Percentiles rank a stretch among this genome's conserved stretches.
These are phyloP conservation scores for Ballota nigra DNA, from an alignment of 257 asterid species.

Conservation along the genomic window DNA sequence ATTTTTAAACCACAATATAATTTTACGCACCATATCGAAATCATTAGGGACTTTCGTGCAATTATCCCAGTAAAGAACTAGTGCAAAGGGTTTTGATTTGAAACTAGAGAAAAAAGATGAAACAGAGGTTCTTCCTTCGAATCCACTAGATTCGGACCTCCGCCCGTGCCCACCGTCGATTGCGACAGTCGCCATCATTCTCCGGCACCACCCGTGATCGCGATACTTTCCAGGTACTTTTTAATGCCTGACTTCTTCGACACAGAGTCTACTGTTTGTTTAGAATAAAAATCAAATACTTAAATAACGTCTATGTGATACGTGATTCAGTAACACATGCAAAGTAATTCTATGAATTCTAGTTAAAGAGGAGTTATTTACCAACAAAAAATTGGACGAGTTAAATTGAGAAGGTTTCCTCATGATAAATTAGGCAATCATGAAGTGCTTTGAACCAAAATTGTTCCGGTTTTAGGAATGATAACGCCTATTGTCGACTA, in stretches of 20 bases:
- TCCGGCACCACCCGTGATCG: not conserved
- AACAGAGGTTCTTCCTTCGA: too few relatives aligned
- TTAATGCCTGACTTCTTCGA: not conserved
- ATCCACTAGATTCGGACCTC: too few relatives aligned
- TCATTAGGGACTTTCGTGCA: too few relatives aligned
- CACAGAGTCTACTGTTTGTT: not conserved
- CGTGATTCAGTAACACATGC: not conserved
- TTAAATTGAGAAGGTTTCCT: not conserved
- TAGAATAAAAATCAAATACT: not conserved
- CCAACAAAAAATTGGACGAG: not conserved
- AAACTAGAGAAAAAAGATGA: too few relatives aligned
- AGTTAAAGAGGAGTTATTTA: not conserved
- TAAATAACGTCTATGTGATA: not conserved
- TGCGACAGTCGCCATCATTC: not conserved
- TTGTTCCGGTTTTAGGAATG: not conserved
- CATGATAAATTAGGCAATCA: not conserved
- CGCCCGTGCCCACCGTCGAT: not conserved
- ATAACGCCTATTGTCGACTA: too few relatives aligned
- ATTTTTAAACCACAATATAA: too few relatives aligned
- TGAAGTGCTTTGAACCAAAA: not conserved
- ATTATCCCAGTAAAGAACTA: too few relatives aligned
- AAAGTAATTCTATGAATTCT: not conserved
- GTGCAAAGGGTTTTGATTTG: too few relatives aligned
- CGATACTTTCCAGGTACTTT: not conserved
- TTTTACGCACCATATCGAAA: too few relatives aligned